Evolutionary conservation across 768 basidiomycete species (phyloP).

Genomic region (Lentinus tigrinus): DNA sequence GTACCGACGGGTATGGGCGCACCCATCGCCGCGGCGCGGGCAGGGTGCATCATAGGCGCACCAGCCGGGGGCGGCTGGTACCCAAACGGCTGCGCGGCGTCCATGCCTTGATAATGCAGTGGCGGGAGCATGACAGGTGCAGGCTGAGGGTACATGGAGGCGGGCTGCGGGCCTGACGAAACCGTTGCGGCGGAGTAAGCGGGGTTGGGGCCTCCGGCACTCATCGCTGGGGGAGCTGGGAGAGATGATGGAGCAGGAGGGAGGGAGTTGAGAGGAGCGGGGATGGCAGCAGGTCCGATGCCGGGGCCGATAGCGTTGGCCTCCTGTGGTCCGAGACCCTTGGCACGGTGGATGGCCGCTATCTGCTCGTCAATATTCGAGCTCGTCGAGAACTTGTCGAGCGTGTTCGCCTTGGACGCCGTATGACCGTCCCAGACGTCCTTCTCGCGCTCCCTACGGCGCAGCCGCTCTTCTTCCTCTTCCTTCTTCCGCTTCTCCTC

Average conservation of each 20-base stretch:
- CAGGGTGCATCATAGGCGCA: constrained; percentile 31
- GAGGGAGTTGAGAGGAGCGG: constrained; percentile 57
- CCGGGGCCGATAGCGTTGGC: constrained; percentile 81
- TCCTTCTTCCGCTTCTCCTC: constrained; percentile 86
- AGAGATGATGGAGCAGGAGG: constrained; percentile 72
- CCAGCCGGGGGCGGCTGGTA: constrained; percentile 61
- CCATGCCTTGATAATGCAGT: constrained; percentile 80
- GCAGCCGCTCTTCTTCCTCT: constrained; percentile 81
- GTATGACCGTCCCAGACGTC: constrained; percentile 99
- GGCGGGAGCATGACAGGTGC: constrained; percentile 79
- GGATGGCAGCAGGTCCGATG: constrained; percentile 79
- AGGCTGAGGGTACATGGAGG: constrained; percentile 63
- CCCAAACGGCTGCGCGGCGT: constrained; percentile 75
- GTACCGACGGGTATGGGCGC: constrained; percentile 41
- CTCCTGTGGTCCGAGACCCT: constrained; percentile 85
- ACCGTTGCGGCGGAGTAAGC: constrained; percentile 82
- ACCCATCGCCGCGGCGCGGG: constrained; percentile 40
- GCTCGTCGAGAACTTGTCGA: constrained; percentile 90
- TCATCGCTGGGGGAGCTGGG: constrained; percentile 58
- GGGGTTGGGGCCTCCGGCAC: constrained; percentile 41
- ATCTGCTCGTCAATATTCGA: constrained; percentile 99
- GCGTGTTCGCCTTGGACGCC: constrained; percentile 85
- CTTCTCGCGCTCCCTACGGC: constrained; percentile 87
- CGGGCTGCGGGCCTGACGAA: constrained; percentile 90
- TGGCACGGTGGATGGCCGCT: constrained; percentile 90